Conservation (phyloP, 2,329 filamentous ascomycete species). For the Alternaria hordeiaustralica region DNA sequence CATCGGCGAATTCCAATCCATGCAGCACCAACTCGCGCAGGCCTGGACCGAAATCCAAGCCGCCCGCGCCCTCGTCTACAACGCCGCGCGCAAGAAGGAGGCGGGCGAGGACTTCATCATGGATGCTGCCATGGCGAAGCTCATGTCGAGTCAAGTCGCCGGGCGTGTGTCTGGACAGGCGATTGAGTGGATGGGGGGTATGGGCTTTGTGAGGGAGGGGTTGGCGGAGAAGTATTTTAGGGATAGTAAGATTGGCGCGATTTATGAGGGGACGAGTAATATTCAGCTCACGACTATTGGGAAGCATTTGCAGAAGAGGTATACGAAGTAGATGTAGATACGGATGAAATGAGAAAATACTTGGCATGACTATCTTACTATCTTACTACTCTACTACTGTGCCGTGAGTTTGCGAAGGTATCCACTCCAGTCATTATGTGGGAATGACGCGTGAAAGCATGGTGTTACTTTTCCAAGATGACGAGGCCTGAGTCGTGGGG, state of each 20-base stretch:
- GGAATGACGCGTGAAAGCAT: background rate
- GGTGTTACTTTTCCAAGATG: background rate
- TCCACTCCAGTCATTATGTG: too few species aligned
- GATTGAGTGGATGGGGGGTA: slow-evolving; percentile 99
- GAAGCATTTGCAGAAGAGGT: slow-evolving; percentile 72
- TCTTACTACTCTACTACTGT: too few species aligned
- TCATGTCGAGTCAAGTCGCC: slow-evolving; percentile 92
- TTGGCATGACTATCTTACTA: background rate
- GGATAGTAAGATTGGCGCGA: slow-evolving; percentile 98
- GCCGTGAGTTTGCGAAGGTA: too few species aligned
- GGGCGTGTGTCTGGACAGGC: slow-evolving; percentile 83
- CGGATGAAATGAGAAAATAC: background rate
- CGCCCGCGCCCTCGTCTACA: slow-evolving; percentile 91
- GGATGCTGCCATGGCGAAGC: slow-evolving; percentile 98
- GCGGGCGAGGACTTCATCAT: slow-evolving; percentile 92
- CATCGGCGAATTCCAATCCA: slow-evolving; percentile 96
- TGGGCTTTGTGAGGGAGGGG: slow-evolving; percentile 97
- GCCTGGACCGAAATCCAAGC: slow-evolving; percentile 92
- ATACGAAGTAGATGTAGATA: slow-evolving; percentile 58
- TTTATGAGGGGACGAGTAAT: slow-evolving; percentile 90
- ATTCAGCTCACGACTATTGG: slow-evolving; percentile 75
- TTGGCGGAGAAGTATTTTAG: slow-evolving; percentile 97
- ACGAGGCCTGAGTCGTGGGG: background rate
- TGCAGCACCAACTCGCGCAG: slow-evolving; percentile 99
- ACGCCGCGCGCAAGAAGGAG: slow-evolving; percentile 97